Evolutionary conservation across 345 rosid species (phyloP).

Genomic region (Salix udensis): DNA sequence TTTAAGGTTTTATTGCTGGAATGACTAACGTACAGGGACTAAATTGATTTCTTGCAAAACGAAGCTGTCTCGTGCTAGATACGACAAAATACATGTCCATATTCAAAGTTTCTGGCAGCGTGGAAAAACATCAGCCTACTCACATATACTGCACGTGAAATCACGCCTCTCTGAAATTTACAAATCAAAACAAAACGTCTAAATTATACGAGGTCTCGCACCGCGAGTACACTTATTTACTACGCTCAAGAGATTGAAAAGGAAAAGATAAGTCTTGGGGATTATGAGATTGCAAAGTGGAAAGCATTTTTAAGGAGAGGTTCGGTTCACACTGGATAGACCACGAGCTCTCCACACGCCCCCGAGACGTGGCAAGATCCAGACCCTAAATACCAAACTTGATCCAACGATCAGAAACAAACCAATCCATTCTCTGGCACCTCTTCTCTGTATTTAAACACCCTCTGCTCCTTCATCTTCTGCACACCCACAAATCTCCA

Average conservation of each 20-base stretch:
- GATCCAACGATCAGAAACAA: slow-evolving; percentile 44
- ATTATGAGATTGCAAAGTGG: background rate
- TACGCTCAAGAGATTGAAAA: background rate
- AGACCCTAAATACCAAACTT: slow-evolving; percentile 7
- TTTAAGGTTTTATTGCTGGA: background rate
- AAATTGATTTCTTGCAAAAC: background rate
- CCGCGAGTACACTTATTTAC: background rate
- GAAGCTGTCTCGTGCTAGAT: background rate
- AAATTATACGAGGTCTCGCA: too few species aligned
- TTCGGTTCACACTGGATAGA: slow-evolving; percentile 25
- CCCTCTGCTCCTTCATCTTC: background rate
- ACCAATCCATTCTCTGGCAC: slow-evolving; percentile 29
- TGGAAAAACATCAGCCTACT: background rate
- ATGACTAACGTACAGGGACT: background rate
- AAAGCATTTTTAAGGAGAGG: background rate
- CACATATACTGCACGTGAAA: background rate
- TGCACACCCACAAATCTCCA: background rate
- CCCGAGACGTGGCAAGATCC: slow-evolving; percentile 21
- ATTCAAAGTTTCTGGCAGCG: background rate
- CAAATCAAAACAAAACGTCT: background rate
- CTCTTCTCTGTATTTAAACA: slow-evolving; percentile 6
- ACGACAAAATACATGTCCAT: background rate
- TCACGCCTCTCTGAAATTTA: background rate
- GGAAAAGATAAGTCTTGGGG: background rate
- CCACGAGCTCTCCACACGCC: slow-evolving; percentile 80